phyloP scores from a whole-genome alignment of 495 filamentous ascomycete species.

The Rostrohypoxylon terebratum region DNA sequence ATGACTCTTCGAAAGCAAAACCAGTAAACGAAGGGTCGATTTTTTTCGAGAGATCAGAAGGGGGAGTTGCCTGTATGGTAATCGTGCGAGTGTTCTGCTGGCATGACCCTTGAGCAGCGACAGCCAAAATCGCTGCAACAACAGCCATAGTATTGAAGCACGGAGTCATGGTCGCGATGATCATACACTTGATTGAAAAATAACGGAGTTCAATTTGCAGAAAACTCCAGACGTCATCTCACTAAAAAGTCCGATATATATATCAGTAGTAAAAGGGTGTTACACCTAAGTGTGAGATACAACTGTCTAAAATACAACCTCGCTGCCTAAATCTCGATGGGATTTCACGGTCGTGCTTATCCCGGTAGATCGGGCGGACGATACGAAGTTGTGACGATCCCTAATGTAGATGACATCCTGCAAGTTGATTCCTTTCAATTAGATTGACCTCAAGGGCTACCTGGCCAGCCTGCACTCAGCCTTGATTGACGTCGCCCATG shows the following conservation, averaged over 20 bases:
- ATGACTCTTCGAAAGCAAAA: constrained; percentile 15
- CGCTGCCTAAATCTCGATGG: neutral
- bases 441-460: neutral
- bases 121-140: neutral
- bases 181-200: neutral
- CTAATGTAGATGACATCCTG: neutral
- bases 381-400: neutral
- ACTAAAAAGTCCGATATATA: neutral
- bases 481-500: neutral
- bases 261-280: neutral
- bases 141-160: neutral
- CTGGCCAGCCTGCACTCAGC: neutral
- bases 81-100: constrained; percentile 2
- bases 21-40: constrained; percentile 9
- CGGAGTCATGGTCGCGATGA: neutral
- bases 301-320: neutral
- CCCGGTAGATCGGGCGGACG: neutral
- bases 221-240: neutral
- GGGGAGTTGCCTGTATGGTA: neutral
- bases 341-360: neutral
- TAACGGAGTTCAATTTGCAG: neutral
- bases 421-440: neutral
- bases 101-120: neutral
- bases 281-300: neutral
- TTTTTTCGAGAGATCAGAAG: constrained; percentile 1